phyloP scores from a whole-genome alignment of 306 rosid genomes.

The Delonix regia region DNA sequence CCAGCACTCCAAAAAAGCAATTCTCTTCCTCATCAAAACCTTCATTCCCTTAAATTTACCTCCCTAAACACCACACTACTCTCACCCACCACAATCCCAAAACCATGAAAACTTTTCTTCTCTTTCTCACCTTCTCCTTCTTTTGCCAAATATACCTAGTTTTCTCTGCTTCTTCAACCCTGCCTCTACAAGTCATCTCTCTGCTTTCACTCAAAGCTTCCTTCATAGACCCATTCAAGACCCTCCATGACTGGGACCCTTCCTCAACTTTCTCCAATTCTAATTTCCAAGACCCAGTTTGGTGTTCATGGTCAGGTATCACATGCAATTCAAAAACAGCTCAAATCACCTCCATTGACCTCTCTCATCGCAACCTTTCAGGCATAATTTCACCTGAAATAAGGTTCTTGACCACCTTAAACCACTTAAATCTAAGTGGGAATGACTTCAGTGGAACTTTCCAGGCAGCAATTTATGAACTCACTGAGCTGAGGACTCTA shows the following conservation, averaged over 20 bases:
- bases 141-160: slow-evolving; percentile 41
- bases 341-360: slow-evolving; percentile 63
- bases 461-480: slow-evolving; percentile 64
- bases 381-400: slow-evolving; percentile 72
- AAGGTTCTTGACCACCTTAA: slow-evolving; percentile 53
- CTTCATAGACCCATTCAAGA: slow-evolving; percentile 64
- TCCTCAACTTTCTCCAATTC: slow-evolving; percentile 43
- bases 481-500: slow-evolving; percentile 56
- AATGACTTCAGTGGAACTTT: slow-evolving; percentile 67
- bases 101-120: slow-evolving; percentile 70
- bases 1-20: slow-evolving; percentile 90
- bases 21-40: slow-evolving; percentile 68
- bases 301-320: slow-evolving; percentile 94
- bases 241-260: slow-evolving; percentile 80
- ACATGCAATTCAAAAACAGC: slow-evolving; percentile 67
- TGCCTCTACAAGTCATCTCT: slow-evolving; percentile 63
- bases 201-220: slow-evolving; percentile 71
- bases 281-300: slow-evolving; percentile 50
- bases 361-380: slow-evolving; percentile 81
- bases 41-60: slow-evolving; percentile 73
- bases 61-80: slow-evolving; percentile 42
- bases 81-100: slow-evolving; percentile 55
- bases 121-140: slow-evolving; percentile 51
- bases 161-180: slow-evolving; percentile 46
- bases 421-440: slow-evolving; percentile 73